Conservation (phyloP, 2,329 filamentous ascomycete genomes). For the Cladosporium colombiae region DNA sequence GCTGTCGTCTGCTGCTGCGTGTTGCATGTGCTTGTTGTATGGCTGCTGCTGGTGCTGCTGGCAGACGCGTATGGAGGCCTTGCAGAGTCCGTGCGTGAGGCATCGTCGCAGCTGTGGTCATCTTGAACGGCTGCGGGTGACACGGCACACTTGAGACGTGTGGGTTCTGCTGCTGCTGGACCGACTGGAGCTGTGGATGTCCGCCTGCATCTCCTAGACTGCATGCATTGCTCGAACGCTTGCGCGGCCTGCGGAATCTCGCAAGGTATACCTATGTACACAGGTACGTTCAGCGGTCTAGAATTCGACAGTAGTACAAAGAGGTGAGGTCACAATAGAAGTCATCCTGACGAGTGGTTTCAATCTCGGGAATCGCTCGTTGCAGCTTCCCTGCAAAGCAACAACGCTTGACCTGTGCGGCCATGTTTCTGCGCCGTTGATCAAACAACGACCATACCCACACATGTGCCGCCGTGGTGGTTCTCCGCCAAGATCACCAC, state of each 20-base stretch:
- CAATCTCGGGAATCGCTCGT: constrained; percentile 9
- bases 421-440: constrained; percentile 17
- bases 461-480: constrained; percentile 13
- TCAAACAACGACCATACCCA: constrained; percentile 9
- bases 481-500: constrained; percentile 5
- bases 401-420: constrained; percentile 18
- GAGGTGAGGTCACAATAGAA: too few relatives aligned
- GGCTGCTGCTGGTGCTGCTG: neutral
- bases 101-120: neutral
- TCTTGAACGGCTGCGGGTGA: neutral
- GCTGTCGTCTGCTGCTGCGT: neutral
- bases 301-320: neutral
- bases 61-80: neutral
- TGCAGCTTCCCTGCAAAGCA: constrained; percentile 5
- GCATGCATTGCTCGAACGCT: neutral
- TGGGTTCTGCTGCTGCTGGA: neutral
- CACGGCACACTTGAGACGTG: constrained; percentile 12
- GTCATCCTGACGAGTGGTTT: neutral
- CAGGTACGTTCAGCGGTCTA: constrained; percentile 12
- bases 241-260: constrained; percentile 11
- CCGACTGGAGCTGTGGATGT: neutral
- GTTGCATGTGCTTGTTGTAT: neutral
- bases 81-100: neutral
- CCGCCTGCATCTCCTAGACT: constrained; percentile 5
- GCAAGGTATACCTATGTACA: neutral